These are phyloP conservation scores for Aspergillus udagawae DNA, from an alignment of 2,329 filamentous ascomycete species.

Conservation along the genomic window DNA sequence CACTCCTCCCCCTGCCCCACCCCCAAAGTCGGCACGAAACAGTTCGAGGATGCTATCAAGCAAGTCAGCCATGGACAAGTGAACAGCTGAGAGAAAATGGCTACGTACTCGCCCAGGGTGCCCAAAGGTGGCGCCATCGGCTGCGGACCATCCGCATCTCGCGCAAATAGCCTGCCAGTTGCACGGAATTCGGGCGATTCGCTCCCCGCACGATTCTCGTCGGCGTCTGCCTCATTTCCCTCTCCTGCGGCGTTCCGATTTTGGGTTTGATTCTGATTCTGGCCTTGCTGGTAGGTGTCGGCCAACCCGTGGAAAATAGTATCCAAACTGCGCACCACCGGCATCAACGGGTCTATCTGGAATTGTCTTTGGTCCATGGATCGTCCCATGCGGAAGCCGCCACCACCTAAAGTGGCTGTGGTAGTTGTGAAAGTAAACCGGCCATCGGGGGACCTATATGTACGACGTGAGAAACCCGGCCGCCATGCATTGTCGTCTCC, in stretches of 20 bases:
- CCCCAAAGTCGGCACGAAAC: slow-evolving; percentile 21
- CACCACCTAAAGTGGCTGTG: slow-evolving; percentile 26
- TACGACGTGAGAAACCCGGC: slow-evolving; percentile 26
- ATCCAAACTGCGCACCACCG: slow-evolving; percentile 35
- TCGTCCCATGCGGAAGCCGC: slow-evolving; percentile 16
- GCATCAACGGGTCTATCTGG: slow-evolving; percentile 27
- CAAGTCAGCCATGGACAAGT: slow-evolving; percentile 5
- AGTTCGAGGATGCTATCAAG: slow-evolving; percentile 24
- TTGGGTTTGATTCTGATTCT: slow-evolving; percentile 3
- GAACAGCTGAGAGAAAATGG: neutral
- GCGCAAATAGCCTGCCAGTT: slow-evolving; percentile 42
- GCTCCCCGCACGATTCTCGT: slow-evolving; percentile 7
- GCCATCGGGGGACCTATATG: slow-evolving; percentile 45
- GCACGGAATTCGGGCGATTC: slow-evolving; percentile 10
- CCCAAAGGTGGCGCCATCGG: slow-evolving; percentile 44
- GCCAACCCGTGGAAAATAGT: slow-evolving; percentile 46
- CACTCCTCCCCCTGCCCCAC: slow-evolving; percentile 11
- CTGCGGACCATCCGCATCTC: slow-evolving; percentile 50
- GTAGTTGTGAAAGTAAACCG: slow-evolving; percentile 40
- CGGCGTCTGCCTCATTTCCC: slow-evolving; percentile 3
- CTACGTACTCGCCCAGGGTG: slow-evolving; percentile 47
- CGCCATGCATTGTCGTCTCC: slow-evolving; percentile 14
- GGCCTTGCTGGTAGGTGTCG: slow-evolving; percentile 25
- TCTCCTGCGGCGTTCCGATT: neutral
- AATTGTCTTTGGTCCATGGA: slow-evolving; percentile 7